These are phyloP conservation scores for Inga oerstediana DNA, from an alignment of 306 rosid species.

Conservation along the genomic window DNA sequence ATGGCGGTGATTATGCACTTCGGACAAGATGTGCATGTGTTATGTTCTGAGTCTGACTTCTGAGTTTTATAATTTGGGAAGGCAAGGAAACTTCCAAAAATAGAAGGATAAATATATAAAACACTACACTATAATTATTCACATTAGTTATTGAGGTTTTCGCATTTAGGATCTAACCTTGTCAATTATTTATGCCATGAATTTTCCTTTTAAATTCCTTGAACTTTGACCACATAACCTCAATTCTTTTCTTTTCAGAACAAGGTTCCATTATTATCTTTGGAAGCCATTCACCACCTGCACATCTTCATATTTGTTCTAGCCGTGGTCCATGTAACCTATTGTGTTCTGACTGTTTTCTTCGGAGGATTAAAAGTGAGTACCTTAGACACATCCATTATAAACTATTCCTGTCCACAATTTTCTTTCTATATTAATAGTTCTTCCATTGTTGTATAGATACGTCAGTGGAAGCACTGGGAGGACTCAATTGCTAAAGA, in stretches of 20 bases:
- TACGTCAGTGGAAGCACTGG: conserved; percentile 86
- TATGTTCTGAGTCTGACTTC: background rate
- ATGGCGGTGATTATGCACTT: background rate
- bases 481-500: conserved; percentile 61
- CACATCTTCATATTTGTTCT: conserved; percentile 87
- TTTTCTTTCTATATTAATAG: background rate
- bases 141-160: background rate
- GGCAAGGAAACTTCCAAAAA: background rate
- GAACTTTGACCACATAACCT: background rate
- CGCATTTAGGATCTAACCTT: background rate
- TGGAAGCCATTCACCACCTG: conserved; percentile 86
- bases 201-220: background rate
- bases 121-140: background rate
- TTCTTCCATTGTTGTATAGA: conserved; percentile 44
- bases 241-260: conserved; percentile 45
- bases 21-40: background rate
- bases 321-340: conserved; percentile 82
- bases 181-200: background rate
- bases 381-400: conserved; percentile 21
- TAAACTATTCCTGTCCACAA: background rate
- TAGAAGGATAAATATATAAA: background rate
- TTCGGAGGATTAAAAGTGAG: conserved; percentile 80
- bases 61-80: background rate
- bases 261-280: conserved; percentile 72
- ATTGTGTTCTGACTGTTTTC: conserved; percentile 72